Base-by-base conservation (phyloP, 1,284 basidiomycete genomes). In the Megacollybia platyphylla region DNA sequence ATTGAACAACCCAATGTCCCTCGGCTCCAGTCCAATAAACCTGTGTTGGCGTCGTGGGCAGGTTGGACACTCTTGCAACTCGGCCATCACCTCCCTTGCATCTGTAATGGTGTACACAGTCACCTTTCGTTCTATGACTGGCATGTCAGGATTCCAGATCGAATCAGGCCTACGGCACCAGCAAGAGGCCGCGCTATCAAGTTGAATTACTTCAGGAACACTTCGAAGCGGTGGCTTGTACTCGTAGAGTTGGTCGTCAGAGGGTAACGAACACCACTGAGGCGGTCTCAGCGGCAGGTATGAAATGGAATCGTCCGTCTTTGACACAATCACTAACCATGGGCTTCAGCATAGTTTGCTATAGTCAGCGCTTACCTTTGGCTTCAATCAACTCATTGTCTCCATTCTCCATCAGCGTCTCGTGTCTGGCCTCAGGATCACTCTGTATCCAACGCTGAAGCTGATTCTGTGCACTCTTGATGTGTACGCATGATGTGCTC, bases 21-120 rank as follows among this genome's bases (percentile, higher is more conserved):
- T 20, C 5, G 46, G 36, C 29, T 55, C 53, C 9, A 52, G 49
- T 2, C 52, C 51, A 15, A 51, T 44, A 29, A 48, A 44, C 2
- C 46, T 42, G 13, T 37, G 36, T 7, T 2, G 40, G 10, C 7
- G 13, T 7, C 7, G 7, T 31, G 40, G 40, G 26, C 40, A 41
- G 1, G 11, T 11, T 7, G 7, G 8, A 29, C 40, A 41, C n/a
- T 15, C 9, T 28, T 41, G 40, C 7, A 41, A 13, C 40, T 31
- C 40, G 24, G 32, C 26, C 9, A 9, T n/a, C 8, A 9, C 8
- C 27, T 7, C 11, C n/a, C 13, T 15, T n/a, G n/a, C 29, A n/a
- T 13, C n/a, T n/a, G 29, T 8, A 7, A 31, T 26, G 7, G 27
- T 15, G 20, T 41, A 41, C n/a, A 41, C 17, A 10, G 10, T 32